Base-by-base conservation (phyloP, 176 grass and related monocot genomes). In the Hsuehochloa calcarea region DNA sequence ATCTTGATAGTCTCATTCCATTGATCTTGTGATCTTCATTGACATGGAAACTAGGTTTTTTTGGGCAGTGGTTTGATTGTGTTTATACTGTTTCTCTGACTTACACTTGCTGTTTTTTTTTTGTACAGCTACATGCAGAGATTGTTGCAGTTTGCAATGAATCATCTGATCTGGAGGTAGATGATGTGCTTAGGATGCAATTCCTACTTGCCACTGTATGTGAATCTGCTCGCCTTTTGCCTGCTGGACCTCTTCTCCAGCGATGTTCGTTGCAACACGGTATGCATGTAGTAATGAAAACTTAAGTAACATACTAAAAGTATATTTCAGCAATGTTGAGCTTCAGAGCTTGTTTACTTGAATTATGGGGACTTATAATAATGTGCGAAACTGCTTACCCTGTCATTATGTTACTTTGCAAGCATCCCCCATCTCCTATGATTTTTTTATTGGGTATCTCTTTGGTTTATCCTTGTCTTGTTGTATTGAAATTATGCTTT, bases 201-300 rank as follows among this genome's bases (percentile, higher is more conserved):
- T 86, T 94, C 62, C 41, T 94, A 84, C 78, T 99, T 70, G 91
- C 93, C 73, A 92, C 91, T 64, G 84, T 99, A 39, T 93, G 89
- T 91, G 97, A 99, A 93, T 96, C 97, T 84, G 91, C 90, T 86
- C 90, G 92, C 10, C 90, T 99, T 87, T 80, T 92, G 65, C 97
- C 97, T 86, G 91, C 90, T n/a, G 97, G 92, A 77, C 97, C 96
- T 79, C 91, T 99, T 88, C 87, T 99, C 63, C 97, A 99, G 79
- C 77, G 97, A 82, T 99, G 93, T 86, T 99, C 92, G 70, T 65
- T 94, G 69, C 87, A 91, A 83, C 87, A 92, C 5, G 92, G 97
- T 99, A 89, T 44, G 68, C 59, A 65, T 38, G 27, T 23, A 39
- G 43, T 41, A 75, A 29, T 14, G 19, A 59, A 46, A 23, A 62